Evolutionary conservation across 169 alveolate species (phyloP).

Genomic region (Plasmodium gallinaceum): DNA sequence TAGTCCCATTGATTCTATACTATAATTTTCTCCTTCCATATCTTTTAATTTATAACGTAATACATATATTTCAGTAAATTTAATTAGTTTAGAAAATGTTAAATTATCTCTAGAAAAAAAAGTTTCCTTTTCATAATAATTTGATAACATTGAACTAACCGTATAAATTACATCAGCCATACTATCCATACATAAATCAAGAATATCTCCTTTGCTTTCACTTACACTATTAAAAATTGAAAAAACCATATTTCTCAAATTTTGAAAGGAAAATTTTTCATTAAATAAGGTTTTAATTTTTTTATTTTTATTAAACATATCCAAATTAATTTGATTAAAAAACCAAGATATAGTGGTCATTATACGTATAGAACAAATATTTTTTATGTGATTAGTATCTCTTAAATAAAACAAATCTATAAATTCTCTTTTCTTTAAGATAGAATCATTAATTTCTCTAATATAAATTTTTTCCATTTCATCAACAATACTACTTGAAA

Average conservation of each 20-base stretch:
- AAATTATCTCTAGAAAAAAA: background rate
- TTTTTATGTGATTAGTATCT: conserved; percentile 9
- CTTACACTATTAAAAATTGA: background rate
- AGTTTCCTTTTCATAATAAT: background rate
- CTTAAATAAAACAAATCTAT: conserved; percentile 14
- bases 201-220: background rate
- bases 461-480: conserved; percentile 12
- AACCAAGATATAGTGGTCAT: conserved; percentile 62
- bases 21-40: background rate
- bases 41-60: conserved; percentile 3
- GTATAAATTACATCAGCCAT: conserved; percentile 4
- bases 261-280: conserved; percentile 31
- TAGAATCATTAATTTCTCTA: background rate
- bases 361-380: conserved; percentile 22
- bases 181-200: conserved; percentile 2
- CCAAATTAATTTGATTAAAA: conserved; percentile 54
- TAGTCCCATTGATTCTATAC: background rate
- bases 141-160: background rate
- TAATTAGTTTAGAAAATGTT: conserved; percentile 37
- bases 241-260: conserved; percentile 12
- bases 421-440: conserved; percentile 2
- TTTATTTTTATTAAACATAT: conserved; percentile 36
- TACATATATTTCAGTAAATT: conserved; percentile 18
- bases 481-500: background rate
- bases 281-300: background rate